Evolutionary conservation across 495 filamentous ascomycete species (phyloP).

Genomic region (Tuber microsphaerosporum): DNA sequence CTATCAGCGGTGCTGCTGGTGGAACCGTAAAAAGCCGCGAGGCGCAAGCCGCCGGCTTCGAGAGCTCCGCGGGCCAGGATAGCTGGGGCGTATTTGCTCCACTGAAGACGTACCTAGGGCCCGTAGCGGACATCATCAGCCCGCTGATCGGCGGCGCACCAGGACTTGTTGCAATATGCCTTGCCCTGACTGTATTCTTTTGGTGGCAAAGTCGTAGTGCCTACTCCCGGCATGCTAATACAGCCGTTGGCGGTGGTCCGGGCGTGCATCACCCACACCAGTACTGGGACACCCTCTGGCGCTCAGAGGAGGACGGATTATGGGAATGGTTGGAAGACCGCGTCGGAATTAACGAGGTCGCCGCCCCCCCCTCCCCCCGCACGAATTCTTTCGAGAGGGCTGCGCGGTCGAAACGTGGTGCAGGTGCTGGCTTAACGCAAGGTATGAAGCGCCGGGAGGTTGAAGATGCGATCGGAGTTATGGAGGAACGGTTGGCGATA

Average conservation of each 20-base stretch:
- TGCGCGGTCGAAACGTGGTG: not conserved
- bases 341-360: constrained; percentile 54
- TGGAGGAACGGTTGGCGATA: constrained; percentile 69
- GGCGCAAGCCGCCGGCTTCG: constrained; percentile 46
- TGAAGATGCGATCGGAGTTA: constrained; percentile 73
- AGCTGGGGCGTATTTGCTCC: constrained; percentile 81
- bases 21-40: constrained; percentile 45
- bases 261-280: constrained; percentile 56
- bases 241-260: constrained; percentile 30
- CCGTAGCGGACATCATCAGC: constrained; percentile 60
- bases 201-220: constrained; percentile 34
- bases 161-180: constrained; percentile 51
- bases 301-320: constrained; percentile 76
- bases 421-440: constrained; percentile 43
- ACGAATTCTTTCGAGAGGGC: constrained; percentile 45
- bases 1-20: constrained; percentile 33
- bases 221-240: constrained; percentile 35
- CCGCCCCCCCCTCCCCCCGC: constrained; percentile 38
- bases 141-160: constrained; percentile 67
- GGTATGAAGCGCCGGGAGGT: constrained; percentile 74
- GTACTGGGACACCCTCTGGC: constrained; percentile 92
- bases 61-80: constrained; percentile 43
- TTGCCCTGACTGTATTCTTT: constrained; percentile 50
- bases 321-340: constrained; percentile 96
- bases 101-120: constrained; percentile 60